Conservation (phyloP, 2,329 filamentous ascomycete species). For the Alternaria burnsii region DNA sequence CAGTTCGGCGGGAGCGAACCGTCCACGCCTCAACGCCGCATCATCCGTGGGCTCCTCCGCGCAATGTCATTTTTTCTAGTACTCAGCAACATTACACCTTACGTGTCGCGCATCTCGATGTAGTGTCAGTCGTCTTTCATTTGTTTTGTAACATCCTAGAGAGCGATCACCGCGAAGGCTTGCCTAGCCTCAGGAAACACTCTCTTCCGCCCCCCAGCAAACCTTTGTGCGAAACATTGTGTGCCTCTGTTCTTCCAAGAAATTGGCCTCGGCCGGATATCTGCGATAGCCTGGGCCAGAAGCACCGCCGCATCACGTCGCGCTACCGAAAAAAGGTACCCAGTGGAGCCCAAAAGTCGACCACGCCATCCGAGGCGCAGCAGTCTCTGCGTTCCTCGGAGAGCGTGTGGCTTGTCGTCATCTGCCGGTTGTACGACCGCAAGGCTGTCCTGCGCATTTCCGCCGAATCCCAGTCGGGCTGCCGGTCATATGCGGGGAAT, state of each 20-base stretch:
- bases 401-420: conserved; percentile 27
- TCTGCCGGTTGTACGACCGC: conserved; percentile 10
- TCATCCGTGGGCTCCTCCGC: conserved; percentile 12
- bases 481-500: conserved; percentile 30
- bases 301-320: conserved; percentile 12
- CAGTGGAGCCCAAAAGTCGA: conserved; percentile 15
- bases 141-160: neutral
- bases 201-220: conserved; percentile 21
- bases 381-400: conserved; percentile 6
- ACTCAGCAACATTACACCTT: neutral
- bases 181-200: conserved; percentile 28
- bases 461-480: neutral
- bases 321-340: conserved; percentile 8
- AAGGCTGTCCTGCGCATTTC: conserved; percentile 12
- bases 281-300: conserved; percentile 7
- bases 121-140: neutral
- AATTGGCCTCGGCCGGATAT: conserved; percentile 16
- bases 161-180: conserved; percentile 8
- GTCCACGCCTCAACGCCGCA: conserved; percentile 14
- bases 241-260: conserved; percentile 12
- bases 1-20: conserved; percentile 19
- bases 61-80: neutral
- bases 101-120: neutral
- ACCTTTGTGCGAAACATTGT: conserved; percentile 28
- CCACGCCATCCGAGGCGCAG: conserved; percentile 29